These are phyloP conservation scores for Prillingera fragicola DNA, from an alignment of 1,284 basidiomycete species.

Conservation along the genomic window DNA sequence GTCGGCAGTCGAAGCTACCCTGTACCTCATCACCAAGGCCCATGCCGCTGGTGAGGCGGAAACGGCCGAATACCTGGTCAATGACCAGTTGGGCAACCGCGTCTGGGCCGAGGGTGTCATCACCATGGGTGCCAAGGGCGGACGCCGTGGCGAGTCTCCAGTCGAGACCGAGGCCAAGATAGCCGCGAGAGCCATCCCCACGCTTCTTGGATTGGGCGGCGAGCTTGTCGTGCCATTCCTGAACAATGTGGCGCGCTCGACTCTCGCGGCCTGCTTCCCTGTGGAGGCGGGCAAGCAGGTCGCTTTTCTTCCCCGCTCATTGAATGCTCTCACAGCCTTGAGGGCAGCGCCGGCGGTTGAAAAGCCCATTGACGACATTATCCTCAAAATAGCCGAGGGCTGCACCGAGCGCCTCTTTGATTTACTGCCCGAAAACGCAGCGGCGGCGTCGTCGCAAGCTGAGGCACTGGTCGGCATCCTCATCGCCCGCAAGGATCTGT, in stretches of 20 bases:
- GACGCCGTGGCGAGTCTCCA: conserved; percentile 14
- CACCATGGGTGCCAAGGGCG: conserved; percentile 33
- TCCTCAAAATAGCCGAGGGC: conserved; percentile 15
- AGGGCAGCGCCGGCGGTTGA: not conserved
- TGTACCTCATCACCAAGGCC: conserved; percentile 25
- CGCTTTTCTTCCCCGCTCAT: conserved; percentile 18
- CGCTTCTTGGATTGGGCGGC: conserved; percentile 41
- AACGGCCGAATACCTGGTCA: conserved; percentile 30
- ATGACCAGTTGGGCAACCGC: conserved; percentile 29
- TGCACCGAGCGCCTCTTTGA: conserved; percentile 16
- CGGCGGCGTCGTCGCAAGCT: not conserved
- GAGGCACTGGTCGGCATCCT: conserved; percentile 21
- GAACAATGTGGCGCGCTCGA: conserved; percentile 56
- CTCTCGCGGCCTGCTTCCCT: conserved; percentile 50
- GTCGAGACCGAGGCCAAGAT: conserved; percentile 32
- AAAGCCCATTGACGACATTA: conserved; percentile 6
- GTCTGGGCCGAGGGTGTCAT: conserved; percentile 41
- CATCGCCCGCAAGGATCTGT: conserved; percentile 10
- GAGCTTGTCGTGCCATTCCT: conserved; percentile 76
- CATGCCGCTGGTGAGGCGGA: conserved; percentile 17
- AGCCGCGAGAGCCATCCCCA: conserved; percentile 24
- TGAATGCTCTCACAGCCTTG: conserved; percentile 8
- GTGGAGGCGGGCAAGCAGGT: not conserved
- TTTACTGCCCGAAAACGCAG: not conserved
- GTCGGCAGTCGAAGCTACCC: conserved; percentile 29